A percentile compares a stretch with the other conserved stretches of the same genome.
Conservation (phyloP, 768 basidiomycete genomes). For the Lactifluus echinatus region DNA sequence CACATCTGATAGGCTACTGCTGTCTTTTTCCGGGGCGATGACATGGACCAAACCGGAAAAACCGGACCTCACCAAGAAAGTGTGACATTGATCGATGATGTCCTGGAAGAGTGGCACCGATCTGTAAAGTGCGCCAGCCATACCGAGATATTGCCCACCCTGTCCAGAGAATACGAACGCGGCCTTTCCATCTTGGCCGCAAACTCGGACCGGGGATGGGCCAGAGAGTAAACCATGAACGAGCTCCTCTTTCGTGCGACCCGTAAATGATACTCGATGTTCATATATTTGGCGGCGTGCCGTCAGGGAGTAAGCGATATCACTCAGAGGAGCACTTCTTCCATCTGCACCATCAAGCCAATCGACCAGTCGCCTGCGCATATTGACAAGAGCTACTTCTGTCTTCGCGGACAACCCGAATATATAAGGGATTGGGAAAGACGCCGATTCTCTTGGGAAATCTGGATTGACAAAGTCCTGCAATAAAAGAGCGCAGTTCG, state of each 20-base stretch:
- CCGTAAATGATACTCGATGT: slow-evolving; percentile 44
- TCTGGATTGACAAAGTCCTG: slow-evolving; percentile 36
- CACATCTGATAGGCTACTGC: slow-evolving; percentile 20
- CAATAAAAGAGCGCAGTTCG: slow-evolving; percentile 53
- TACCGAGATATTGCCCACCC: slow-evolving; percentile 56
- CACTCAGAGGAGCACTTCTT: slow-evolving; percentile 28
- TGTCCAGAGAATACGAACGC: slow-evolving; percentile 72
- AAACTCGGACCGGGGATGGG: slow-evolving; percentile 28
- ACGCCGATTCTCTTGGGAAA: no score
- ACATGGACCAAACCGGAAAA: slow-evolving; percentile 43
- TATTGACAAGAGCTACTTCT: slow-evolving; percentile 34
- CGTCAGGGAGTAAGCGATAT: slow-evolving; percentile 60
- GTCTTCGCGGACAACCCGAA: slow-evolving; percentile 61
- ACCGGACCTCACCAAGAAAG: slow-evolving; percentile 38
- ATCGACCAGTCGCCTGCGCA: slow-evolving; percentile 39
- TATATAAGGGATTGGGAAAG: slow-evolving; percentile 27
- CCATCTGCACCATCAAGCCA: slow-evolving; percentile 35
- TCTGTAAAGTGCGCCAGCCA: slow-evolving; percentile 51
- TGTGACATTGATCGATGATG: slow-evolving; percentile 52
- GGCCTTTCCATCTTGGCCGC: slow-evolving; percentile 28
- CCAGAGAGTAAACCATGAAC: slow-evolving; percentile 35
- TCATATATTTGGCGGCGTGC: slow-evolving; percentile 52
- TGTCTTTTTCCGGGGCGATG: slow-evolving; percentile 22
- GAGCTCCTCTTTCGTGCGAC: slow-evolving; percentile 38
- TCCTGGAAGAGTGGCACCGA: slow-evolving; percentile 39